Base-by-base conservation (phyloP, 2,329 filamentous ascomycete species). In the Lachnellula arida region DNA sequence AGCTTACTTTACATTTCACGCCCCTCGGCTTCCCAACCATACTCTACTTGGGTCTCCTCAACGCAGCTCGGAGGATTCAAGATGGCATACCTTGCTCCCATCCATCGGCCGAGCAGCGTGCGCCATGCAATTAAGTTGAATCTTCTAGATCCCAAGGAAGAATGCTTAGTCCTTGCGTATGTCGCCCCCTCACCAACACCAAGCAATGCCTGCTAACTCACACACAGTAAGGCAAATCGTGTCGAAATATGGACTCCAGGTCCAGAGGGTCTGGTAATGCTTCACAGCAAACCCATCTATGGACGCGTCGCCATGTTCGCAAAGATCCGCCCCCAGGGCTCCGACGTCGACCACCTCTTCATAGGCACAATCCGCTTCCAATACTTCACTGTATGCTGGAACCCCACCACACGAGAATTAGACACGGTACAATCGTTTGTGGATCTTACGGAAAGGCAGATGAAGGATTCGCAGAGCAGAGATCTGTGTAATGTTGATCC, bases 61-160 rank as follows among this genome's bases (percentile, higher is more conserved):
- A 22, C 23, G 32, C 19, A 46, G 17, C 15, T 51, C n/a, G 23
- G 23, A 8, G 37, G 11, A 17, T 47, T 56, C 49, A 63, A 19
- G 25, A 99, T 99, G 94, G 89, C 94, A 51, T 99, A 97, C 72
- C 78, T 99, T 67, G 91, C 91, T 59, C 92, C 94, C 40, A 94
- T 99, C 55, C 94, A 99, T 73, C 82, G 86, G 66, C 88, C 94
- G 23, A 97, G 90, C 71, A 96, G 91, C 76, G 86, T 97, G 61
- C 86, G 92, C 54, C 89, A 96, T 81, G 93, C 92, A 14, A 73
- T 97, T 63, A 89, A 87, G 69, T 80, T 93, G 58, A 85, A 84
- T 65, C 86, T 97, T 65, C 77, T 96, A 51, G 81, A 82, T 44
- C 75, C 83, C 4, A 83, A 89, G 50, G 84, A 91, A 59, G 88